These are phyloP conservation scores for Mortierella sp. DNA, from an alignment of 371 early-diverging fungal genomes.

Conservation along the genomic window DNA sequence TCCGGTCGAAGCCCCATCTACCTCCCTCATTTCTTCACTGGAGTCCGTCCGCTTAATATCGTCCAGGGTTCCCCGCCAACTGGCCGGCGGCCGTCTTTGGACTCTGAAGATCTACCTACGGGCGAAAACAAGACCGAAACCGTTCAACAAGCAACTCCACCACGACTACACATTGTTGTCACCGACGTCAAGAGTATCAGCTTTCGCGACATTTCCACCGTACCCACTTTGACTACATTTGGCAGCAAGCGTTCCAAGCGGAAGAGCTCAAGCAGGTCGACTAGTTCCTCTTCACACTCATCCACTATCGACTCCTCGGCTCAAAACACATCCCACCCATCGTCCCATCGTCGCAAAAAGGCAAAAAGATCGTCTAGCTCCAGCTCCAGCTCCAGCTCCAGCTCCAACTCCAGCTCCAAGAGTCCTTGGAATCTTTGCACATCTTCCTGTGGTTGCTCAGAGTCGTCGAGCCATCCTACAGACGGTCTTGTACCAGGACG, in stretches of 20 bases:
- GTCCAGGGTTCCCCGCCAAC: too few relatives aligned
- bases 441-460: constrained; percentile 22
- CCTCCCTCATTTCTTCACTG: constrained; percentile 14
- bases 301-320: constrained; percentile 2
- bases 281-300: constrained; percentile 8
- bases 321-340: constrained; percentile 11
- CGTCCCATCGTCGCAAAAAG: constrained; percentile 36
- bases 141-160: too few relatives aligned
- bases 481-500: not conserved
- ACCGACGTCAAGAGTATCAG: constrained; percentile 46
- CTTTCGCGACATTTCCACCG: constrained; percentile 45
- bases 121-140: too few relatives aligned
- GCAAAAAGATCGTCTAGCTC: constrained; percentile 30
- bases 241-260: constrained; percentile 35
- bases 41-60: constrained; percentile 4
- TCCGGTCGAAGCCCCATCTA: constrained; percentile 8
- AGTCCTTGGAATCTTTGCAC: constrained; percentile 17
- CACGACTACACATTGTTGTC: constrained; percentile 24
- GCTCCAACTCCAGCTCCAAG: constrained; percentile 9
- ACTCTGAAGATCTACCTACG: too few relatives aligned
- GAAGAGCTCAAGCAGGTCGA: constrained; percentile 24
- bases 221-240: constrained; percentile 35
- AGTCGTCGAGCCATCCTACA: constrained; percentile 4
- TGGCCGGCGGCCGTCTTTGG: too few relatives aligned
- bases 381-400: constrained; percentile 9